Evolutionary conservation across 257 asterid genomes (phyloP).

Genomic region (Paulownia fortunei): DNA sequence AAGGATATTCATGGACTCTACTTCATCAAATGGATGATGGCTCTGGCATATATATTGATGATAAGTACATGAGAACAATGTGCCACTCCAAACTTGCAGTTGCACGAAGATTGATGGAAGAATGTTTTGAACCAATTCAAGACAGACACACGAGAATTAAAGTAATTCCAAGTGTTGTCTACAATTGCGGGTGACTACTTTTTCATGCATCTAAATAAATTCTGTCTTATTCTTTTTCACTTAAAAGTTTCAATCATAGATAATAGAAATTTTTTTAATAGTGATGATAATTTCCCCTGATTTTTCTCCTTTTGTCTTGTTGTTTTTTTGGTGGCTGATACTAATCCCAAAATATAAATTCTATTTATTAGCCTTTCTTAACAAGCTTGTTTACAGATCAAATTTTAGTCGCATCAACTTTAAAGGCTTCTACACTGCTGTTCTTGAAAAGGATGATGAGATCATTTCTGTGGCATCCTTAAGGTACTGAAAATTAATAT

Average conservation of each 20-base stretch:
- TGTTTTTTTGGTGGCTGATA: neutral
- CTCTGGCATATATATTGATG: constrained; percentile 31
- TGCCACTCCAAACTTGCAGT: constrained; percentile 65
- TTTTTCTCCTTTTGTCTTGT: neutral
- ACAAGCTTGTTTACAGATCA: constrained; percentile 41
- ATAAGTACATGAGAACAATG: constrained; percentile 42
- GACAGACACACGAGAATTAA: constrained; percentile 54
- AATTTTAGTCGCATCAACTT: constrained; percentile 55
- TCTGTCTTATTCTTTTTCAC: neutral
- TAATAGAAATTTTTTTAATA: no score
- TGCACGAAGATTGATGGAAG: constrained; percentile 59
- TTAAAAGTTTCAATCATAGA: no score
- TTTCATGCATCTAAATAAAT: no score
- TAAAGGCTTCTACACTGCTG: constrained; percentile 56
- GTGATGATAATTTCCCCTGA: neutral
- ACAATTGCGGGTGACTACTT: constrained; percentile 51
- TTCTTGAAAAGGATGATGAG: constrained; percentile 64
- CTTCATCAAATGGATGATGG: constrained; percentile 46
- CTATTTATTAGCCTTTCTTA: neutral
- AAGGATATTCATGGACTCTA: constrained; percentile 58
- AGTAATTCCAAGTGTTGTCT: constrained; percentile 52
- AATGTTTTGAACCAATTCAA: constrained; percentile 52
- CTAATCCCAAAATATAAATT: neutral
- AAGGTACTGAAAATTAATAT: constrained; percentile 40
- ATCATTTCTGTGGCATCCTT: constrained; percentile 61